Evolutionary conservation across 2,329 filamentous ascomycete genomes (phyloP), one percentile per base, ranked within the genome.

Genomic region (Epichloe baconii): DNA sequence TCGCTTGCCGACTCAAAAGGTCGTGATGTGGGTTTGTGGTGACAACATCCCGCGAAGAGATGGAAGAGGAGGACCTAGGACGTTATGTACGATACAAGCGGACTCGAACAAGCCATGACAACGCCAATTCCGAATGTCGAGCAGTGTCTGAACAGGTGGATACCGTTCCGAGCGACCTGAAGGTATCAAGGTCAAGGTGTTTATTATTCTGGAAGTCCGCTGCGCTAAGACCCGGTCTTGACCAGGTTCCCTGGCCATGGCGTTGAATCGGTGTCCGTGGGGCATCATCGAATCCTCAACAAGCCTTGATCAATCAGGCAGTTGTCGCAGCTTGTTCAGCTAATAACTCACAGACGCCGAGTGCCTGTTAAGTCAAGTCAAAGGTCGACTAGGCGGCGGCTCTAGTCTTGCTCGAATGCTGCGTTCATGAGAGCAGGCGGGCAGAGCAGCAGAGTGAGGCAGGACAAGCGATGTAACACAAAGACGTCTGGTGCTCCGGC

Each of bases 171-270:
- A 49, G 21, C 10, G 23, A 47, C 36, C 36, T 43, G 41, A 21
- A 10, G 31, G 31, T 31, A 10, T 31, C 31, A 11, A 31, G 31
- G 31, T 31, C 31, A 31, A 10, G 45, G 36, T 31, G 51, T 49
- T 44, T 11, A 37, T 42, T n/a, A 37, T 47, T 43, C 43, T 49
- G 34, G 26, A 52, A 46, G 43, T 45, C 36, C 47, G 41, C 34
- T 34, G 26, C 26, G 17, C 21, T 40, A 44, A 41, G 21, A 40
- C 31, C 26, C 7, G 26, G 26, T 31, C 26, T 31, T 31, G 26
- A 8, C 26, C 26, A 26, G 26, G 26, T 8, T 8, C 35, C 23
- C n/a, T 34, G 47, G 36, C 26, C 46, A 52, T 49, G 42, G 48
- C 35, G 35, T 46, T 41, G 15, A 46, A 43, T 4, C 31, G 31